A percentile compares a stretch with the other conserved stretches of the same genome.
phyloP scores from a whole-genome alignment of 2,329 filamentous ascomycete genomes.

The Pseudogymnoascus sp. region DNA sequence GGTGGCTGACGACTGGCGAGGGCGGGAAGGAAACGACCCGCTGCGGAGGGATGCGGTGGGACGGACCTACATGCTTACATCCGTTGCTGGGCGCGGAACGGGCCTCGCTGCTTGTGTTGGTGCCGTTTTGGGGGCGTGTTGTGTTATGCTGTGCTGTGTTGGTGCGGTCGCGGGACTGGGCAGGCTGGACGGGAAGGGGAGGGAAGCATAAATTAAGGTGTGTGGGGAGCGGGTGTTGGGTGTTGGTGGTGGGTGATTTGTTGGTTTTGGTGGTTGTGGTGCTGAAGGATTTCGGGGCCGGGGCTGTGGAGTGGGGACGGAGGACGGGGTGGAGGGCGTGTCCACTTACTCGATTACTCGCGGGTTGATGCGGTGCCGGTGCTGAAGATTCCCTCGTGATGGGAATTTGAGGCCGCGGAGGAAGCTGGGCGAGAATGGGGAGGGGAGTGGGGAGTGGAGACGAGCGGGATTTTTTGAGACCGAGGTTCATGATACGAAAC shows the following conservation, averaged over 20 bases:
- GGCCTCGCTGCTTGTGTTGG: no score
- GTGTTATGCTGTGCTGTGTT: neutral
- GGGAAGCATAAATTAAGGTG: neutral
- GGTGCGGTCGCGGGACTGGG: neutral
- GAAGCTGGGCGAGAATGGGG: neutral
- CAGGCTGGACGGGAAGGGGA: neutral
- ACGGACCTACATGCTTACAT: neutral
- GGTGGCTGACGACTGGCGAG: neutral
- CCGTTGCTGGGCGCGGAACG: neutral
- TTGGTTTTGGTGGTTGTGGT: neutral
- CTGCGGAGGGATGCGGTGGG: neutral
- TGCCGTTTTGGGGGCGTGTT: neutral
- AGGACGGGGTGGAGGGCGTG: neutral
- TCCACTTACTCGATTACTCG: neutral
- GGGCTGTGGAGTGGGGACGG: neutral
- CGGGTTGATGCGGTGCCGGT: neutral
- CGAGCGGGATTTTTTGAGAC: neutral
- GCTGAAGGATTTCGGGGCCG: neutral
- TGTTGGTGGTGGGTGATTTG: neutral
- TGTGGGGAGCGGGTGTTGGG: neutral
- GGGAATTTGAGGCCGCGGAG: neutral
- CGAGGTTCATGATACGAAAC: neutral
- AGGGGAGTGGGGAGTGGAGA: neutral
- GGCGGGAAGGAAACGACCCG: neutral
- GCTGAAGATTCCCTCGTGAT: neutral